These are phyloP conservation scores for Trypanosoma caninum DNA, from an alignment of 208 protist genomes.

Conservation along the genomic window DNA sequence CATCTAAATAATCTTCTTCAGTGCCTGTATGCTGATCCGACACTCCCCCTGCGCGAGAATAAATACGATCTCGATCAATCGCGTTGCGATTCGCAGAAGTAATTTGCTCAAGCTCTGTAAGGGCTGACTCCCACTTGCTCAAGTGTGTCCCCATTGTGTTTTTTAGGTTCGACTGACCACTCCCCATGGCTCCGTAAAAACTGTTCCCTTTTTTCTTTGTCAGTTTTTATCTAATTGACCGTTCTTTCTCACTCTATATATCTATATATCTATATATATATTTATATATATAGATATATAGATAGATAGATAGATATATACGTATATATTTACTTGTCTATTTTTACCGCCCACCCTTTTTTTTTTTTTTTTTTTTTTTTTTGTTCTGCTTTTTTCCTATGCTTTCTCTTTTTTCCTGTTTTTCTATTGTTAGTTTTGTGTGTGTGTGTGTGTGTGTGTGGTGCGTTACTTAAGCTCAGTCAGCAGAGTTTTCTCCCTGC, in stretches of 20 bases:
- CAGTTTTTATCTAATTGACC: background rate
- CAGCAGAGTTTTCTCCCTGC: background rate
- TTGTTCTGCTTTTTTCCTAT: background rate
- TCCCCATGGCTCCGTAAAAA: constrained; percentile 39
- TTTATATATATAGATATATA: too few species aligned
- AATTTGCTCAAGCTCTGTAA: constrained; percentile 60
- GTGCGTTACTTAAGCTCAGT: background rate
- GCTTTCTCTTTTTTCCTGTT: constrained; percentile 4
- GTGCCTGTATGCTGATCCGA: constrained; percentile 1
- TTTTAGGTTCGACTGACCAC: constrained; percentile 28
- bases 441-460: background rate
- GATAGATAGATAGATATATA: too few species aligned
- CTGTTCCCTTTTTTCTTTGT: background rate
- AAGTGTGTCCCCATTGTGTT: constrained; percentile 62
- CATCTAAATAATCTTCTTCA: constrained; percentile 26
- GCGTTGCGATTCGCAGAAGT: constrained; percentile 41
- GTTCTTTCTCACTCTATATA: too few species aligned
- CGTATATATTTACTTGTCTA: too few species aligned
- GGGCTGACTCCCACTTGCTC: constrained; percentile 64
- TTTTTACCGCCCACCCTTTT: background rate
- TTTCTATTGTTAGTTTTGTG: constrained; percentile 3
- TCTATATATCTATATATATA: too few species aligned
- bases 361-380: constrained; percentile 2
- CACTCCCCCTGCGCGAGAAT: constrained; percentile 18
- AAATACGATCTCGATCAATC: constrained; percentile 66